Evolutionary conservation across 257 asterid genomes (phyloP).

Genomic region (Echium plantagineum): DNA sequence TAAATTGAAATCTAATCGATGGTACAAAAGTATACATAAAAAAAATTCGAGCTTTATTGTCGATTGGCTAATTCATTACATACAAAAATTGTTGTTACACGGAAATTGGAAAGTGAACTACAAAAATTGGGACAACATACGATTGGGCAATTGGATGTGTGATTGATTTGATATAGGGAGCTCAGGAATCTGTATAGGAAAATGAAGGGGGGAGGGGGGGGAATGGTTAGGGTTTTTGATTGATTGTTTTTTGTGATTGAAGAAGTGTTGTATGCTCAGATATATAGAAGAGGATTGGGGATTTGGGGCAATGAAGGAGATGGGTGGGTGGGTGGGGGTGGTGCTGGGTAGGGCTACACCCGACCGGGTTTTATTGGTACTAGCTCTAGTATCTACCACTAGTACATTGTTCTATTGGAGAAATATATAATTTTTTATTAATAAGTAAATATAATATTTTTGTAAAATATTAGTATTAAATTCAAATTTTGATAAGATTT

Average conservation of each 20-base stretch:
- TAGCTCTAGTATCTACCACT: no score
- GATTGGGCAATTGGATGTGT: not conserved
- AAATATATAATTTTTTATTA: no score
- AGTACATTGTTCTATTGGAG: no score
- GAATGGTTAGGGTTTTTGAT: conserved; percentile 10
- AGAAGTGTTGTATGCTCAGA: not conserved
- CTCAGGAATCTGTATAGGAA: not conserved
- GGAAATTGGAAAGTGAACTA: not conserved
- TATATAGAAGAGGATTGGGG: not conserved
- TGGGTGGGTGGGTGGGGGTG: not conserved
- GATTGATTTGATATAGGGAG: not conserved
- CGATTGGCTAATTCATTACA: not conserved
- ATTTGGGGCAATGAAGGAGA: not conserved
- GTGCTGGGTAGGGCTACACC: not conserved
- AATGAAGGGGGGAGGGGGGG: not conserved
- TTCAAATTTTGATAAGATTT: no score
- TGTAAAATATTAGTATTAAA: no score
- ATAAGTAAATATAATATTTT: no score
- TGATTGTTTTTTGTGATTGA: conserved; percentile 1
- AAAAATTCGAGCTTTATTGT: no score
- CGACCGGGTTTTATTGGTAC: no score
- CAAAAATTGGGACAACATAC: no score
- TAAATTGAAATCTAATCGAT: no score
- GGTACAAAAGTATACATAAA: not conserved
- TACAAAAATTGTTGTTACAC: not conserved